These are phyloP conservation scores for Kodamaea neixiangensis DNA, from an alignment of 805 yeast genomes.

Conservation along the genomic window DNA sequence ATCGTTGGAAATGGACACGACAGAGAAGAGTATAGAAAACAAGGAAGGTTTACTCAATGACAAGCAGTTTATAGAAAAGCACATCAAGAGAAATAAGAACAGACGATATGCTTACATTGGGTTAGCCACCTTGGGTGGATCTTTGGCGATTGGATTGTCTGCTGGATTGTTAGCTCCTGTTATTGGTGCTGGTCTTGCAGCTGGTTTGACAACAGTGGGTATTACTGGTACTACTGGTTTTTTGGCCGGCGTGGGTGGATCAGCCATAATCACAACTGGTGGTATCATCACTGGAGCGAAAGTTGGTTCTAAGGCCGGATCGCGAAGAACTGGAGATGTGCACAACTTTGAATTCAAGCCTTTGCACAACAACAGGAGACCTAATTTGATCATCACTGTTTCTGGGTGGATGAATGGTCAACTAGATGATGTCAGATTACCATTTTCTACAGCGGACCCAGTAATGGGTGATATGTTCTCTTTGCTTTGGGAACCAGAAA, in stretches of 20 bases:
- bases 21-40: constrained; percentile 53
- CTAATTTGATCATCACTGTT: constrained; percentile 83
- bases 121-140: constrained; percentile 94
- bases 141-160: constrained; percentile 88
- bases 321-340: constrained; percentile 85
- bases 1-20: constrained; percentile 78
- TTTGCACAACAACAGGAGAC: constrained; percentile 83
- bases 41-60: constrained; percentile 75
- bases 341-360: constrained; percentile 93
- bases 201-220: constrained; percentile 94
- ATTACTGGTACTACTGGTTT: constrained; percentile 92
- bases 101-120: constrained; percentile 85
- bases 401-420: constrained; percentile 98
- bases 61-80: constrained; percentile 69
- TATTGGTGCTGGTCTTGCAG: constrained; percentile 97
- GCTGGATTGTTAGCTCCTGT: constrained; percentile 97
- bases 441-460: constrained; percentile 95
- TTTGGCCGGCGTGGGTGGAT: constrained; percentile 95
- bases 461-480: constrained; percentile 96
- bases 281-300: constrained; percentile 90
- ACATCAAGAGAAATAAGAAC: constrained; percentile 65
- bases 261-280: constrained; percentile 88
- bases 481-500: constrained; percentile 96
- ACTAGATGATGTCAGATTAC: constrained; percentile 92
- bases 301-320: constrained; percentile 85